Conservation (phyloP, 2,329 filamentous ascomycete species). For the Hypoxylon sp. region DNA sequence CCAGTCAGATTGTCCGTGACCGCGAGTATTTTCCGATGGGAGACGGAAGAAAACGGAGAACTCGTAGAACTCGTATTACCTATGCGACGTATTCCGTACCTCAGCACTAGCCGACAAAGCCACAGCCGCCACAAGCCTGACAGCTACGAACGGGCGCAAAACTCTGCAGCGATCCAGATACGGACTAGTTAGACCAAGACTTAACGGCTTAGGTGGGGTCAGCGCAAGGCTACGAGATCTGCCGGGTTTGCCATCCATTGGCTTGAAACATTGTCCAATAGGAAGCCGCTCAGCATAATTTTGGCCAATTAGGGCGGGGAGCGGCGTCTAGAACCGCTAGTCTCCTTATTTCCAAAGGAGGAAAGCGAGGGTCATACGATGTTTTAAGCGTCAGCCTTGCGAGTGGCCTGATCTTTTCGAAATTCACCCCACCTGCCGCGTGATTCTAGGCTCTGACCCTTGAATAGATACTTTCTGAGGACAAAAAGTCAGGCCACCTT, state of each 20-base stretch:
- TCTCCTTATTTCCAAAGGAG: slow-evolving; percentile 25
- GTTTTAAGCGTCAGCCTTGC: slow-evolving; percentile 46
- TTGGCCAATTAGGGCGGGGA: slow-evolving; percentile 26
- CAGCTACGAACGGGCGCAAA: slow-evolving; percentile 1
- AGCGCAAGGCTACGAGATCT: slow-evolving; percentile 30
- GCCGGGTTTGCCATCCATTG: slow-evolving; percentile 8
- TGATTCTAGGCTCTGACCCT: slow-evolving; percentile 43
- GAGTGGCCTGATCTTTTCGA: slow-evolving; percentile 49
- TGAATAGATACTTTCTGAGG: slow-evolving; percentile 29
- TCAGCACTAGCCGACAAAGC: slow-evolving; percentile 9
- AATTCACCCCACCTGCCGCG: slow-evolving; percentile 43
- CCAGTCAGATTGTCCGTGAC: slow-evolving; percentile 23
- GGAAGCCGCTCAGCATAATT: background rate
- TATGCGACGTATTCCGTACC: slow-evolving; percentile 5
- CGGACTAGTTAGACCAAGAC: no score
- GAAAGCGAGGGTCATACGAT: slow-evolving; percentile 50
- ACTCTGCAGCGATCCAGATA: no score
- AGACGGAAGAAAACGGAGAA: slow-evolving; percentile 30
- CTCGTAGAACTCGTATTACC: background rate
- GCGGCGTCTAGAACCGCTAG: slow-evolving; percentile 34
- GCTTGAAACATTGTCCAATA: slow-evolving; percentile 23
- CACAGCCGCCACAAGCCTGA: slow-evolving; percentile 32
- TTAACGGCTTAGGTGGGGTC: slow-evolving; percentile 30
- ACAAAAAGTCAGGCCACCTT: slow-evolving; percentile 42
- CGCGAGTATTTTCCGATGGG: slow-evolving; percentile 9